These are phyloP conservation scores for Termitomyces sp. DNA, from an alignment of 768 basidiomycete genomes.

Conservation along the genomic window DNA sequence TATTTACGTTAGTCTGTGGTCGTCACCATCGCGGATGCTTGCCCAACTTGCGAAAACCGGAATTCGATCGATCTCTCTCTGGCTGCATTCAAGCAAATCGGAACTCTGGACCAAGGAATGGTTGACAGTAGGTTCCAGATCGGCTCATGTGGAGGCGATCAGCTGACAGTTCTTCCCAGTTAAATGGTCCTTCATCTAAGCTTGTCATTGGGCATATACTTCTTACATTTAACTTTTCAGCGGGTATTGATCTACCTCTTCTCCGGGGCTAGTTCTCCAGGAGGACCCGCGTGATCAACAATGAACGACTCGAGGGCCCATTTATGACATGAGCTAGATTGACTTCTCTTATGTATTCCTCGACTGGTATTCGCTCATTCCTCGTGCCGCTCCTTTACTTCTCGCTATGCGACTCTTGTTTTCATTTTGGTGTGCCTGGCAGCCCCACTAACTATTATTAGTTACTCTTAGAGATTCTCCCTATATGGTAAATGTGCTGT, in stretches of 20 bases:
- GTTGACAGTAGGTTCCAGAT: constrained; percentile 50
- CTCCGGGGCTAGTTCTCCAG: constrained; percentile 8
- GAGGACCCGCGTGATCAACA: constrained; percentile 4
- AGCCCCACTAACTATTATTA: constrained; percentile 1
- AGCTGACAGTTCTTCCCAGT: constrained; percentile 25
- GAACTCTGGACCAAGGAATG: constrained; percentile 44
- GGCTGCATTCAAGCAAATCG: constrained; percentile 63
- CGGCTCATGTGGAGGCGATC: neutral
- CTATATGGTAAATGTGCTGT: constrained; percentile 5
- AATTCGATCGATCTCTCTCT: constrained; percentile 76
- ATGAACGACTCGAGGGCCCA: constrained; percentile 16
- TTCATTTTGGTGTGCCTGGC: constrained; percentile 6
- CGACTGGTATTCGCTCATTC: constrained; percentile 19
- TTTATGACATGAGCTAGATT: constrained; percentile 13
- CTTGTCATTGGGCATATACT: constrained; percentile 16
- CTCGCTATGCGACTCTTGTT: neutral
- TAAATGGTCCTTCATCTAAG: constrained; percentile 34
- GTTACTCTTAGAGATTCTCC: neutral
- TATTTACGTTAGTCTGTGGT: constrained; percentile 36
- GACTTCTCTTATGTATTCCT: constrained; percentile 12
- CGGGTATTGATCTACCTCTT: constrained; percentile 8
- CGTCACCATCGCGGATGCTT: constrained; percentile 74
- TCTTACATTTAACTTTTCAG: neutral
- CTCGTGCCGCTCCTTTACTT: constrained; percentile 1
- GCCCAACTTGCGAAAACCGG: constrained; percentile 67